These are phyloP conservation scores for Hydnum rufescens DNA, from an alignment of 768 basidiomycete genomes.

Conservation along the genomic window DNA sequence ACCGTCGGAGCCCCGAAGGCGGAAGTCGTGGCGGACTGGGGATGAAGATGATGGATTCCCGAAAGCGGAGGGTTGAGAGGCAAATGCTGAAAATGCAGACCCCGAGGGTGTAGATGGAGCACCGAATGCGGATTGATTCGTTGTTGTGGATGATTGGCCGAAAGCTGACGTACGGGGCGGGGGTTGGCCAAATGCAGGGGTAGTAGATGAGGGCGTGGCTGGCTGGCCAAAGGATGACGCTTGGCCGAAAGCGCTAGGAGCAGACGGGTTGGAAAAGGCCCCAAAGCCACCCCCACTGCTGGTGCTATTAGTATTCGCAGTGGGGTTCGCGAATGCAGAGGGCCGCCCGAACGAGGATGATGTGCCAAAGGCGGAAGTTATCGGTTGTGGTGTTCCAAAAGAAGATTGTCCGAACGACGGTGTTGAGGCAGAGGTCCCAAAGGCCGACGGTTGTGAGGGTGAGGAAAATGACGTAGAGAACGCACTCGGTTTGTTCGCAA, in stretches of 20 bases:
- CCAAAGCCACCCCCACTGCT: constrained; percentile 6
- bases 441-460: constrained; percentile 13
- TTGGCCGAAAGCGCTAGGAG: constrained; percentile 2
- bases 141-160: constrained; percentile 13
- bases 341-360: constrained; percentile 7
- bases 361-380: constrained; percentile 7
- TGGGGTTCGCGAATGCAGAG: too few relatives aligned
- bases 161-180: constrained; percentile 20
- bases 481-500: constrained; percentile 8
- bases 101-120: not conserved
- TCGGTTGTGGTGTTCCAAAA: constrained; percentile 9
- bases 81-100: not conserved
- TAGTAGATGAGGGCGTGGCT: too few relatives aligned
- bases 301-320: not conserved
- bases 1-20: constrained; percentile 7
- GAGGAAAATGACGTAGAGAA: constrained; percentile 11
- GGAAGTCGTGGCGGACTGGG: not conserved
- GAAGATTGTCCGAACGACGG: constrained; percentile 2
- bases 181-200: constrained; percentile 25
- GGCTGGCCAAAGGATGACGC: constrained; percentile 14
- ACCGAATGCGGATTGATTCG: not conserved
- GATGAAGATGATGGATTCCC: constrained; percentile 2
- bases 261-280: constrained; percentile 3
- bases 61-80: constrained; percentile 4
- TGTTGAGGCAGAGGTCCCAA: constrained; percentile 14